Conservation (phyloP, 192 early-diverging fungal species). For the Coemansia sp. region DNA sequence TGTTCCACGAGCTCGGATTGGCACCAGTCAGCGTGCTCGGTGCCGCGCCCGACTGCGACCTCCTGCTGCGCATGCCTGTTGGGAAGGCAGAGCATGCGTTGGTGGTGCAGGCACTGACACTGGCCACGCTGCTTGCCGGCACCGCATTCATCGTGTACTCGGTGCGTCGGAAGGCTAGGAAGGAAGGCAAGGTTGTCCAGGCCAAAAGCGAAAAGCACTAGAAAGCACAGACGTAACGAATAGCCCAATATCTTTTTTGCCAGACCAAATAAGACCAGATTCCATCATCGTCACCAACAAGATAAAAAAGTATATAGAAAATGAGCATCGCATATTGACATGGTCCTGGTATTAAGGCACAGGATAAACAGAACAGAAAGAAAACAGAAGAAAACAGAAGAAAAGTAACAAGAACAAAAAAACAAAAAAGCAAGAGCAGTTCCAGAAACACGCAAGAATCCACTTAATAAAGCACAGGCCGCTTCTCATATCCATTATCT, state of each 20-base stretch:
- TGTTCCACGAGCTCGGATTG: constrained; percentile 46
- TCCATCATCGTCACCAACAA: too few relatives aligned
- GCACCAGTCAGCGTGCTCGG: constrained; percentile 16
- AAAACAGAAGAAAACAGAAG: not conserved
- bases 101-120: constrained; percentile 26
- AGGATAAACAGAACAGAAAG: not conserved
- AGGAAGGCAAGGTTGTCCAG: not conserved
- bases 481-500: not conserved
- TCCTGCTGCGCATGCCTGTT: constrained; percentile 43
- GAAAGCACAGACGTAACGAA: not conserved
- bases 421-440: not conserved
- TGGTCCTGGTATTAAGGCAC: not conserved
- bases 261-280: too few relatives aligned
- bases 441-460: not conserved
- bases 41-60: constrained; percentile 34
- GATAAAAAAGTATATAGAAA: not conserved
- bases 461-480: not conserved
- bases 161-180: not conserved
- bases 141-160: constrained; percentile 3
- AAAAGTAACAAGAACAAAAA: constrained; percentile 3
- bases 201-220: not conserved
- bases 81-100: constrained; percentile 13
- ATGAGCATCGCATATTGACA: constrained; percentile 18
- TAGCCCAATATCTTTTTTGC: too few relatives aligned
- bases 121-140: constrained; percentile 21